Evolutionary conservation across 495 filamentous ascomycete genomes (phyloP).

Genomic region (Neurospora sp.): DNA sequence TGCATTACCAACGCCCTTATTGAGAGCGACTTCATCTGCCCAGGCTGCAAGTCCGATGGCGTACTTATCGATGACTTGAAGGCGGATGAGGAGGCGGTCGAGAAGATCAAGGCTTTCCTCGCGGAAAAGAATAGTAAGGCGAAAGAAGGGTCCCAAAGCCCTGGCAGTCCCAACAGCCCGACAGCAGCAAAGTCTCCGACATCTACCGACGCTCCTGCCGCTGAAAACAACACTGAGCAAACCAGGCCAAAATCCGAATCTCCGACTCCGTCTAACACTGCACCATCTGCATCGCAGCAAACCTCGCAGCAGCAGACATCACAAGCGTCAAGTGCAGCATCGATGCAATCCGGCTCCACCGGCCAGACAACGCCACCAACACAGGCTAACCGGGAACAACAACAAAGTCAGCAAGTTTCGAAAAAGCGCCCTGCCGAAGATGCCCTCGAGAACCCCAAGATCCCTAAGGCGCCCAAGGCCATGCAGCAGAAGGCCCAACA

Average conservation of each 20-base stretch:
- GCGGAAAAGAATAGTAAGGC: constrained; percentile 54
- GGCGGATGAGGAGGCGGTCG: constrained; percentile 62
- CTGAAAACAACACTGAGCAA: constrained; percentile 11
- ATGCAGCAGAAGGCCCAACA: constrained; percentile 41
- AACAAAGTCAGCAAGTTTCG: constrained; percentile 21
- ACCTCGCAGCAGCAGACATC: constrained; percentile 9
- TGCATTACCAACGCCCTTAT: constrained; percentile 97
- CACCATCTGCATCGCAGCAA: constrained; percentile 11
- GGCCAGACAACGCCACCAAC: constrained; percentile 2
- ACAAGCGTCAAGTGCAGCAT: neutral
- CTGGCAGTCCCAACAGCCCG: constrained; percentile 11
- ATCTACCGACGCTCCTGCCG: constrained; percentile 10
- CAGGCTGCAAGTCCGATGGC: constrained; percentile 78
- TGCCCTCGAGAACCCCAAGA: constrained; percentile 51
- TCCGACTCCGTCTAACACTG: constrained; percentile 17
- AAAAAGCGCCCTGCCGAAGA: constrained; percentile 83
- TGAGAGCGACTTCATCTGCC: constrained; percentile 94
- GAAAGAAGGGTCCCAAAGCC: constrained; percentile 31
- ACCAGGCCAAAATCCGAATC: constrained; percentile 27
- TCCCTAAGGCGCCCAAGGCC: constrained; percentile 49
- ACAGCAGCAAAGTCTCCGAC: constrained; percentile 20
- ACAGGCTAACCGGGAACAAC: neutral
- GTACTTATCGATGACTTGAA: constrained; percentile 87
- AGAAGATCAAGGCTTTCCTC: constrained; percentile 72
- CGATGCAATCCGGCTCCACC: neutral